Evolutionary conservation across 495 filamentous ascomycete species (phyloP).

Genomic region (Xylaria palmicola): DNA sequence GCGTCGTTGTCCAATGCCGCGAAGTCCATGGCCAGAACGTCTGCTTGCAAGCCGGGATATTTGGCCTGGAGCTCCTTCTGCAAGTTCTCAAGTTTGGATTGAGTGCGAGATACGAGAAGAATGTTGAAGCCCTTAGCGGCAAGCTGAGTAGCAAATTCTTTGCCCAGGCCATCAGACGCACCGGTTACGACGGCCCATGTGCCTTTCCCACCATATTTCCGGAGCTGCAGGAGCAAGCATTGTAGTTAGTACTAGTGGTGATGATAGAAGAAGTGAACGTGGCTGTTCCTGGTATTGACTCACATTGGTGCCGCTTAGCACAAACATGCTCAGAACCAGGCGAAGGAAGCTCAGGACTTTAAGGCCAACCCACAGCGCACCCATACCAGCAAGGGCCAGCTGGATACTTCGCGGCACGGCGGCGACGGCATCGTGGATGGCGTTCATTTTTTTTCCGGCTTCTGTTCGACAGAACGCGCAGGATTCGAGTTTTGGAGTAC

Average conservation of each 20-base stretch:
- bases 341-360: constrained; percentile 61
- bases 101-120: constrained; percentile 88
- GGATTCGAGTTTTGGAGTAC: too few species aligned
- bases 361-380: constrained; percentile 57
- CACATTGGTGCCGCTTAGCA: constrained; percentile 64
- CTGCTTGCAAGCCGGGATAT: constrained; percentile 63
- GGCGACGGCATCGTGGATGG: constrained; percentile 33
- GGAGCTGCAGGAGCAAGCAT: constrained; percentile 56
- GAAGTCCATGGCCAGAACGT: constrained; percentile 89
- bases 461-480: too few species aligned
- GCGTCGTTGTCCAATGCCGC: constrained; percentile 62
- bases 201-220: constrained; percentile 85
- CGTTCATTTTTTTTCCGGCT: constrained; percentile 40
- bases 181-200: constrained; percentile 95
- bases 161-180: constrained; percentile 94
- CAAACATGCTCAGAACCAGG: constrained; percentile 70
- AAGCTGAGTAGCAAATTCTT: constrained; percentile 90
- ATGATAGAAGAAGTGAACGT: background rate
- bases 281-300: constrained; percentile 16
- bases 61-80: constrained; percentile 71
- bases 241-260: constrained; percentile 3
- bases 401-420: constrained; percentile 38
- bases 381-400: constrained; percentile 49
- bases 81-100: constrained; percentile 79
- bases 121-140: constrained; percentile 91